These are phyloP conservation scores for Royoungia palumana DNA, from an alignment of 768 basidiomycete genomes.

Conservation along the genomic window DNA sequence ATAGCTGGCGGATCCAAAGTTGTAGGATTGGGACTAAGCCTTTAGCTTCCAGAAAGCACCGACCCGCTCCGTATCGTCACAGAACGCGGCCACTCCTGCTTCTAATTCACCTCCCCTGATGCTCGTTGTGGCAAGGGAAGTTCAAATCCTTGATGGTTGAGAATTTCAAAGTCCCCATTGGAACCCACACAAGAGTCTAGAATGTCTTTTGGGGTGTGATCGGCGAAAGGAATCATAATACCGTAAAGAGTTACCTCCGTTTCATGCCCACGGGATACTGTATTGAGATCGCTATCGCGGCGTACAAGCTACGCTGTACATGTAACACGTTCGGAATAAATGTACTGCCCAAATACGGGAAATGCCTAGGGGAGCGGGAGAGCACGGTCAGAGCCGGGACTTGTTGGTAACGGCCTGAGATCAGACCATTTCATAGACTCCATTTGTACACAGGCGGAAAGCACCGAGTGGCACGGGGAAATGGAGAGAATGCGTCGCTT, in stretches of 20 bases:
- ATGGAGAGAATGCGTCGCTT: slow-evolving; percentile 1
- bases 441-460: not conserved
- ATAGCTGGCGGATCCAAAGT: slow-evolving; percentile 22
- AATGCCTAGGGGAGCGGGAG: slow-evolving; percentile 5
- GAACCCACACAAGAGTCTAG: slow-evolving; percentile 21
- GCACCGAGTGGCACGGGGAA: slow-evolving; percentile 9
- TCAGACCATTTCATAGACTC: not conserved
- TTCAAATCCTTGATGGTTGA: slow-evolving; percentile 11
- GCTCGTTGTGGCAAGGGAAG: slow-evolving; percentile 24
- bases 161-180: slow-evolving; percentile 26
- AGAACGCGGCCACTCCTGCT: slow-evolving; percentile 20
- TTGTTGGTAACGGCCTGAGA: slow-evolving; percentile 7
- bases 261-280: slow-evolving; percentile 8
- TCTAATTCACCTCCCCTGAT: slow-evolving; percentile 30
- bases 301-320: slow-evolving; percentile 7
- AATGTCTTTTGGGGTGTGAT: slow-evolving; percentile 11
- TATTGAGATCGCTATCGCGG: slow-evolving; percentile 13
- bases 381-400: slow-evolving; percentile 3
- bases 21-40: slow-evolving; percentile 1
- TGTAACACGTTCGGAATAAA: slow-evolving; percentile 13
- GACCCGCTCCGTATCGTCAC: slow-evolving; percentile 12
- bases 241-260: slow-evolving; percentile 15
- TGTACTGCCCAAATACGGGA: slow-evolving; percentile 1
- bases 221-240: slow-evolving; percentile 12
- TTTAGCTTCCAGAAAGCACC: slow-evolving; percentile 16